A percentile compares a stretch with the other conserved stretches of the same genome.
Evolutionary conservation across 768 basidiomycete genomes (phyloP).

Genomic region (Boletus barrowsii): DNA sequence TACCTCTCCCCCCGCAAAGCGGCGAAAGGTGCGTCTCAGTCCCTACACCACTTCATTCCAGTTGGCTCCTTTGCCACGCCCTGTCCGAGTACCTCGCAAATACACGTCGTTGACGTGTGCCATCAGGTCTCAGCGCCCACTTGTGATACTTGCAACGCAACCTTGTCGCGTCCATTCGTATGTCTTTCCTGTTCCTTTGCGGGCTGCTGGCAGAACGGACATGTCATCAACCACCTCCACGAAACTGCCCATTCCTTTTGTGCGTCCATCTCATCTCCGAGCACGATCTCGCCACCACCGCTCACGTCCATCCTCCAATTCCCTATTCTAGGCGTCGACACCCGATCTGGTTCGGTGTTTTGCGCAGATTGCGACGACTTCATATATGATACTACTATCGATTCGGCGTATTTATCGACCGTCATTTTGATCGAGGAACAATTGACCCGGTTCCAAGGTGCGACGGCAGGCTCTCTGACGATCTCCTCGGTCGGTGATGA

Average conservation of each 20-base stretch:
- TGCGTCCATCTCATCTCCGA: constrained; percentile 35
- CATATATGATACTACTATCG: constrained; percentile 57
- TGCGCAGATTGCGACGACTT: constrained; percentile 76
- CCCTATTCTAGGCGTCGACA: constrained; percentile 59
- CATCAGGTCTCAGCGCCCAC: constrained; percentile 53
- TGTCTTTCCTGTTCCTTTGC: constrained; percentile 70
- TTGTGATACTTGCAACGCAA: constrained; percentile 56
- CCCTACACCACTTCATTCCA: neutral
- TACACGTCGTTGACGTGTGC: neutral
- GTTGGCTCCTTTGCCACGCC: neutral
- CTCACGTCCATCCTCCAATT: neutral
- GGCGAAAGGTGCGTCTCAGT: constrained; percentile 53
- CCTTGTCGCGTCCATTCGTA: constrained; percentile 62
- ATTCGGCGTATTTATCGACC: constrained; percentile 42
- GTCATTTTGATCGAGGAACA: constrained; percentile 58
- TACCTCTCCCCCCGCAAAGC: constrained; percentile 51
- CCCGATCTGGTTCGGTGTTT: constrained; percentile 69
- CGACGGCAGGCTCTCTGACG: neutral
- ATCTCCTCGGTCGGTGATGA: neutral
- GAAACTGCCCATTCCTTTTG: constrained; percentile 62
- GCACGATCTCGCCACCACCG: neutral
- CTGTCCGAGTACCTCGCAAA: neutral
- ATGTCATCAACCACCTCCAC: constrained; percentile 56
- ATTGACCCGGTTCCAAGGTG: constrained; percentile 51
- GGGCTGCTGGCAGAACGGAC: constrained; percentile 67